Evolutionary conservation across 202 grass and related monocot genomes (phyloP).

Genomic region (Carex arenaria): DNA sequence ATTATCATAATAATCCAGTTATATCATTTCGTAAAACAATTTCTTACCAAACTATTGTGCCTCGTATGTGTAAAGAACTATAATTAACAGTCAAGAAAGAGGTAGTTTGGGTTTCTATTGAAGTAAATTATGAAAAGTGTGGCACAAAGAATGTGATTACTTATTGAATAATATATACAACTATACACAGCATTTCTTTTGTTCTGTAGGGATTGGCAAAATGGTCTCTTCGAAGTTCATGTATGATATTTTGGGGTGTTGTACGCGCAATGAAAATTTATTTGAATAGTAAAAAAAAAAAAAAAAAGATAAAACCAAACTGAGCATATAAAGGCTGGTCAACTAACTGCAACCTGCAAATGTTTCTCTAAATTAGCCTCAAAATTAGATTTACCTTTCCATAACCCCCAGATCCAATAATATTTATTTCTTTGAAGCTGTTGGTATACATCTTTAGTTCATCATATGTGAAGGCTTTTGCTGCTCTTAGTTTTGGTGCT

Average conservation of each 20-base stretch:
- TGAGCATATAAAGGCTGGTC: neutral
- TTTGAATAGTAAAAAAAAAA: neutral
- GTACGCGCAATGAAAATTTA: neutral
- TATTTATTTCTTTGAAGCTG: conserved; percentile 62
- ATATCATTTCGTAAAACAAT: neutral
- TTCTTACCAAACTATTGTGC: neutral
- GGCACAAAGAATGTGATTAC: neutral
- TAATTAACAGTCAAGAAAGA: neutral
- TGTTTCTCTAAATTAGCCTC: neutral
- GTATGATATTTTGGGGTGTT: neutral
- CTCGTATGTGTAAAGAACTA: neutral
- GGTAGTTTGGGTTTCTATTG: neutral
- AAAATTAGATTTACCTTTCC: conserved; percentile 42
- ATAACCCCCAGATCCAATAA: conserved; percentile 75
- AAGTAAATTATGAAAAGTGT: neutral
- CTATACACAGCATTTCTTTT: neutral
- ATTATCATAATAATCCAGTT: neutral
- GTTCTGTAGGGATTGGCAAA: neutral
- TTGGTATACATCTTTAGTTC: conserved; percentile 69
- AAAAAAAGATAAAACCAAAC: neutral
- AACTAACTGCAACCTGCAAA: neutral
- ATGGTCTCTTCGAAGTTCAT: neutral
- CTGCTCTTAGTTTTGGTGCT: conserved; percentile 56
- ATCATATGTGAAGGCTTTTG: conserved; percentile 63
- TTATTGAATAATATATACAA: neutral